These are phyloP conservation scores for Globisporangium rhizosaccharum DNA, from an alignment of 352 stramenopile genomes.

Conservation along the genomic window DNA sequence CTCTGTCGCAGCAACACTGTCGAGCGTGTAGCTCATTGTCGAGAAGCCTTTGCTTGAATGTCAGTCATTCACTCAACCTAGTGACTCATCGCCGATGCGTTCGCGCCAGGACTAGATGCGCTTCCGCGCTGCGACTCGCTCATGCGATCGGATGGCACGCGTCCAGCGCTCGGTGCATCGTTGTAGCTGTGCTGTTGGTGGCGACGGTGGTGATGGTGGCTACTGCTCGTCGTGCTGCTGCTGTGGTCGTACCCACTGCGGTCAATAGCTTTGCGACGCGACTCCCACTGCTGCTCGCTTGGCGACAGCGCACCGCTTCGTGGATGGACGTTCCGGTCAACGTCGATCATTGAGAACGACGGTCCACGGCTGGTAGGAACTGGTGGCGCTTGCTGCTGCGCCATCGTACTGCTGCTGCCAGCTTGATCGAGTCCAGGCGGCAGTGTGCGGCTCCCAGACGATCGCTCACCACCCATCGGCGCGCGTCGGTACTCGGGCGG, in stretches of 20 bases:
- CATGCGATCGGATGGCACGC: neutral
- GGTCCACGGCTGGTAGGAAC: constrained; percentile 8
- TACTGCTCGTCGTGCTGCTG: neutral
- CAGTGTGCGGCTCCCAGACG: too few relatives aligned
- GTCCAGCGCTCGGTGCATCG: constrained; percentile 5
- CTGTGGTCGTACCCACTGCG: constrained; percentile 5
- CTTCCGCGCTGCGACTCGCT: neutral
- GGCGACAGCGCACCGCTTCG: constrained; percentile 8
- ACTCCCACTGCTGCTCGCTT: constrained; percentile 6
- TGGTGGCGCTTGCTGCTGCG: too few relatives aligned
- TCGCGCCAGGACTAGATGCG: neutral
- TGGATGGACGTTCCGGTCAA: constrained; percentile 39
- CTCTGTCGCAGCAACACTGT: too few relatives aligned
- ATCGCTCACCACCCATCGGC: too few relatives aligned
- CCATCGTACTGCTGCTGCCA: constrained; percentile 7
- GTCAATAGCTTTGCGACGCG: neutral
- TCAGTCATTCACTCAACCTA: too few relatives aligned
- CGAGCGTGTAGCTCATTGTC: too few relatives aligned
- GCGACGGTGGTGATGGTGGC: neutral
- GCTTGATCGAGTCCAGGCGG: constrained; percentile 15
- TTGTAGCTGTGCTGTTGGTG: constrained; percentile 9
- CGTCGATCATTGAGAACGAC: constrained; percentile 63
- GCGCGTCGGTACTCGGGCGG: neutral
- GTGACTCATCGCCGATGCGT: neutral
- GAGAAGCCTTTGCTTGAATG: too few relatives aligned